These are phyloP conservation scores for Trichoderma citrinoviride DNA, from an alignment of 2,329 filamentous ascomycete genomes.

Conservation along the genomic window DNA sequence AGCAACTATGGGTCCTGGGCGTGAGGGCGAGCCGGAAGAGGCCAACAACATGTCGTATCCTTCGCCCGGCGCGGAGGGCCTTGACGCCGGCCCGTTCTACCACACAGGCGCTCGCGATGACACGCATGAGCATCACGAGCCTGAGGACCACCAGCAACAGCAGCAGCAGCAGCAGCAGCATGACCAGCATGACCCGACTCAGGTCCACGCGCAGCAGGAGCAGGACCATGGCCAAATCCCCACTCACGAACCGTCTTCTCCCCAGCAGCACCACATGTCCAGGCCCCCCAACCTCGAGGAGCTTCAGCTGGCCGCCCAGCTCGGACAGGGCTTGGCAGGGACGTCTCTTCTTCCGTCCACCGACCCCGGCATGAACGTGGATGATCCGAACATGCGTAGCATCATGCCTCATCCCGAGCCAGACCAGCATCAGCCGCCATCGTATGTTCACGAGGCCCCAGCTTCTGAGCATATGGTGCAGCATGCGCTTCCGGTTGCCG, in stretches of 20 bases:
- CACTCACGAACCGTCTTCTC: constrained; percentile 37
- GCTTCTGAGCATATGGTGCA: constrained; percentile 38
- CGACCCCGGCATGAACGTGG: constrained; percentile 44
- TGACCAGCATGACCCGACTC: constrained; percentile 33
- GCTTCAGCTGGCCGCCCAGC: constrained; percentile 56
- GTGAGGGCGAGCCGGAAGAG: constrained; percentile 38
- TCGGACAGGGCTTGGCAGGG: constrained; percentile 53
- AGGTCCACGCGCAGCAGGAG: constrained; percentile 32
- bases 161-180: constrained; percentile 25
- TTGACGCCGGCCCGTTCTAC: constrained; percentile 46
- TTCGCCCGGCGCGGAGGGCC: constrained; percentile 45
- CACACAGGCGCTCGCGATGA: constrained; percentile 39
- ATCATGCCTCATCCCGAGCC: constrained; percentile 45
- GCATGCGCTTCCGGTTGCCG: constrained; percentile 37
- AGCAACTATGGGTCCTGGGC: constrained; percentile 34
- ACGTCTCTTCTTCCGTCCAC: constrained; percentile 49
- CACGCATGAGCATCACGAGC: constrained; percentile 28
- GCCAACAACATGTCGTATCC: constrained; percentile 45
- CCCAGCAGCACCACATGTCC: constrained; percentile 43
- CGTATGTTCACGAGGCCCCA: constrained; percentile 40
- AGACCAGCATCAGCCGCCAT: constrained; percentile 37
- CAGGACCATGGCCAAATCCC: constrained; percentile 34
- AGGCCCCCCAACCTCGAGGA: constrained; percentile 52
- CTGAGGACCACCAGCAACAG: constrained; percentile 26
- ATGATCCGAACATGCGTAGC: constrained; percentile 43